A percentile compares a stretch with the other conserved stretches of the same genome.
These are phyloP conservation scores for Rusavskia elegans DNA, from an alignment of 495 filamentous ascomycete genomes.

Conservation along the genomic window DNA sequence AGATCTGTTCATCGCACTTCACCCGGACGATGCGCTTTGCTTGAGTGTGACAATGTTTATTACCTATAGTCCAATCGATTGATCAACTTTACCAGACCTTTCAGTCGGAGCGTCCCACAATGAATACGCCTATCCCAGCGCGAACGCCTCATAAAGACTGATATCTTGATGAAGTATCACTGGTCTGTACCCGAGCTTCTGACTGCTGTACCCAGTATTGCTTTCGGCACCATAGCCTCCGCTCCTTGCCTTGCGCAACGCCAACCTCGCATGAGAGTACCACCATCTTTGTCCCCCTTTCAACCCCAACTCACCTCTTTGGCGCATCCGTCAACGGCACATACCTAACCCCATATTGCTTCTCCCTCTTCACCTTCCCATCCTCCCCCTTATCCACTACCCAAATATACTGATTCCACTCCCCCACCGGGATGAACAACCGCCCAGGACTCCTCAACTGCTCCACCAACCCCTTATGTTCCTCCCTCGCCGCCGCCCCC, in stretches of 20 bases:
- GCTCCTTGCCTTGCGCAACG: background rate
- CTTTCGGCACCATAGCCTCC: too few relatives aligned
- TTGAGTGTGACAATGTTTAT: too few relatives aligned
- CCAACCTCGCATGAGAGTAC: background rate
- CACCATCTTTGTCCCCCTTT: background rate
- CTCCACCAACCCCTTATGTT: slow-evolving; percentile 57
- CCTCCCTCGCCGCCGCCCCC: slow-evolving; percentile 63
- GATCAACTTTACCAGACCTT: too few relatives aligned
- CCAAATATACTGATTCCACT: slow-evolving; percentile 62
- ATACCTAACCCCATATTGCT: slow-evolving; percentile 72
- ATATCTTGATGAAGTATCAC: background rate
- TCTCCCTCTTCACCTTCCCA: slow-evolving; percentile 58
- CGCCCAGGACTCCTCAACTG: slow-evolving; percentile 66
- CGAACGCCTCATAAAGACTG: too few relatives aligned
- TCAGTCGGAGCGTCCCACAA: too few relatives aligned
- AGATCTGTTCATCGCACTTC: too few relatives aligned
- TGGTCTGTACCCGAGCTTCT: too few relatives aligned
- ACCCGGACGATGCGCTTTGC: too few relatives aligned
- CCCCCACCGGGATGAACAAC: slow-evolving; percentile 78
- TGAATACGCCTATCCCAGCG: too few relatives aligned
- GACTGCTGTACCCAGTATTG: too few relatives aligned
- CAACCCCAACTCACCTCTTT: slow-evolving; percentile 3
- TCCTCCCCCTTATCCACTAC: slow-evolving; percentile 73
- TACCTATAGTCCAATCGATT: too few relatives aligned
- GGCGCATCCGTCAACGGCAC: slow-evolving; percentile 88